Base-by-base conservation (phyloP, 306 rosid genomes). In the Nissolia schottii region DNA sequence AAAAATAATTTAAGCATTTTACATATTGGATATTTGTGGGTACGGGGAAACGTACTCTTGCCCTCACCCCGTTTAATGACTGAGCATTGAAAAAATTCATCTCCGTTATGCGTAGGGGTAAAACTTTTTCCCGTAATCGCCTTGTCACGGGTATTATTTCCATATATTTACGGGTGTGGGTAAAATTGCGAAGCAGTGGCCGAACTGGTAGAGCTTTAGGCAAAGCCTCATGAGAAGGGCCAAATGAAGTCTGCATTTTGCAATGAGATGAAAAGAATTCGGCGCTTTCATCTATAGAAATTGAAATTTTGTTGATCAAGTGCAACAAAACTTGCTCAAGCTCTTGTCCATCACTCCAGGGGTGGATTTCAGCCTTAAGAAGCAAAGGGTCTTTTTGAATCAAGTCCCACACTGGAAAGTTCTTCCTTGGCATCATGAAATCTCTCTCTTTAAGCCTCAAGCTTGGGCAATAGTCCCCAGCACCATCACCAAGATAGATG, bases 361-460 rank as follows among this genome's bases (percentile, higher is more conserved):
- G 87, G 58, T 86, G 84, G 50, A 86, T 84, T 75, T 84, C 80
- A 64, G 89, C 90, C 65, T 88, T 86, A 9, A 88, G 2, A 22
- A 80, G 63, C 20, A 4, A 20, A 68, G 89, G 83, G 48, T 82
- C 82, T 75, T 73, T 73, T 77, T 82, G 71, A 4, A 88, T 84
- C 58, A 88, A 82, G 3, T 86, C 87, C 94, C 90, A 88, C 2
- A 82, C 53, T 0, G 91, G 91, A 41, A 79, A 88, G 31, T 82
- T 80, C 86, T 76, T 88, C 75, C 91, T 88, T 70, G 94, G 94
- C 94, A 88, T 84, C 77, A 84, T 46, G 23, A 84, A 77, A 31
- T 86, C 83, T 59, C 45, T 77, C 14, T 80, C 89, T 72, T 31
- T 67, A 3, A 86, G 82, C 66, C 82, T 88, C 78, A 82, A 77